Percentiles rank a stretch among this genome's conserved stretches.
Evolutionary conservation across 2,329 filamentous ascomycete genomes (phyloP).

Genomic region (Cercospora berteroae): DNA sequence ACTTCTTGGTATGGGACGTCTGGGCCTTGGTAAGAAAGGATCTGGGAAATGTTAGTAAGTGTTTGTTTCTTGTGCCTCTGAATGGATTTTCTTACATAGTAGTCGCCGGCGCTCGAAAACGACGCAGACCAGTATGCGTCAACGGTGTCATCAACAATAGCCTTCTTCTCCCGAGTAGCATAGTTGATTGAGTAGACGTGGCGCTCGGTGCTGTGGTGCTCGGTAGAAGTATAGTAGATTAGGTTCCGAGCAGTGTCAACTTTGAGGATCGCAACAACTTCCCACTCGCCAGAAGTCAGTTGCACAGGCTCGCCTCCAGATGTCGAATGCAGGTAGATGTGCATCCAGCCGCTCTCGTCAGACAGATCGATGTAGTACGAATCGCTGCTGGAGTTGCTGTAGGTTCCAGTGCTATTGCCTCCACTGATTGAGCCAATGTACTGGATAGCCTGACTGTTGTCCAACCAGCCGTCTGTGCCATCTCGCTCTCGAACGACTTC

Average conservation of each 20-base stretch:
- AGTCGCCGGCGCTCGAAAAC: slow-evolving; percentile 61
- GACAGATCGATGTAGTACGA: slow-evolving; percentile 66
- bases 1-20: slow-evolving; percentile 69
- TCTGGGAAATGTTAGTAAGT: slow-evolving; percentile 23
- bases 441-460: slow-evolving; percentile 57
- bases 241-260: slow-evolving; percentile 57
- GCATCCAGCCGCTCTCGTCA: slow-evolving; percentile 63
- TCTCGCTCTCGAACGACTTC: slow-evolving; percentile 56
- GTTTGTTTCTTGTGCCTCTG: too few species aligned
- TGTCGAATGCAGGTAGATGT: slow-evolving; percentile 64
- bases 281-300: slow-evolving; percentile 57
- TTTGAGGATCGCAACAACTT: slow-evolving; percentile 60
- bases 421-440: slow-evolving; percentile 51
- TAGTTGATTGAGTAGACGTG: slow-evolving; percentile 67
- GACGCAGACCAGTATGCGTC: slow-evolving; percentile 63
- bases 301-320: slow-evolving; percentile 53
- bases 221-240: slow-evolving; percentile 65
- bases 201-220: slow-evolving; percentile 64
- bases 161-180: slow-evolving; percentile 52
- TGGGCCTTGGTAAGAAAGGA: slow-evolving; percentile 63
- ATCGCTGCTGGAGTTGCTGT: slow-evolving; percentile 33
- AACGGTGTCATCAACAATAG: slow-evolving; percentile 61
- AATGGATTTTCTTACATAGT: slow-evolving; percentile 45
- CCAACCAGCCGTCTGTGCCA: slow-evolving; percentile 61
- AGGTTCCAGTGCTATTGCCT: slow-evolving; percentile 31